Base-by-base conservation (phyloP, 2,329 filamentous ascomycete species). In the Metarhizium robertsii region DNA sequence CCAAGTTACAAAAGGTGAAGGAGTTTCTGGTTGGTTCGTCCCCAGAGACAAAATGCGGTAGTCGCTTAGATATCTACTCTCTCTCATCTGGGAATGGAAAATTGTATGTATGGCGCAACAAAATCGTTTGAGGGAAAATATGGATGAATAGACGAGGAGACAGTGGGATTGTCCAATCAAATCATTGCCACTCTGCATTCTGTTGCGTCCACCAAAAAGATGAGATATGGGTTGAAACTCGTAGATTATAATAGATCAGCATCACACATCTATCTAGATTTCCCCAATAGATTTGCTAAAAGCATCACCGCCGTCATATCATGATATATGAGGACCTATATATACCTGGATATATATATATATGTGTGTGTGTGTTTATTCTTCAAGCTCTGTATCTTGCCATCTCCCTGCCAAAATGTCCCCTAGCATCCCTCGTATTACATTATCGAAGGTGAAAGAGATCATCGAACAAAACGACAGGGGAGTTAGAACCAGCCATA, bases 41-140 rank as follows among this genome's bases (percentile, higher is more conserved):
- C 13, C 45, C n/a, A 30, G 45, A 48, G 45, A 14, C 25, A 30
- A 11, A 48, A 30, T 5, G 45, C 30, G 45, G 14, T 13, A 30
- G 43, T 18, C 25, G 25, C 45, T 29, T 13, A 11, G 45, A 48
- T 48, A 30, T 13, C 45, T 30, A 48, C 25, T 25, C 45, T 18
- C 20, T 29, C 45, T 30, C 45, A 16, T 29, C 18, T 48, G 14
- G 45, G 25, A 30, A 8, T 4, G 45, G 45, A 7, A 48, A 48
- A 32, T 30, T 30, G 45, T 48, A 30, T 48, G 20, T 14, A 30
- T 13, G 6, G 45, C 10, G 53, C 54, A 45, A 56, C 55, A 61
- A 60, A 58, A 32, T 45, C 53, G 52, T 54, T 55, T 58, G 59
- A 58, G 60, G 54, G 45, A 48, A 29, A 14, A 14, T 60, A 61